Base-by-base conservation (phyloP, 2,329 filamentous ascomycete species). In the Apiospora phragmitis region DNA sequence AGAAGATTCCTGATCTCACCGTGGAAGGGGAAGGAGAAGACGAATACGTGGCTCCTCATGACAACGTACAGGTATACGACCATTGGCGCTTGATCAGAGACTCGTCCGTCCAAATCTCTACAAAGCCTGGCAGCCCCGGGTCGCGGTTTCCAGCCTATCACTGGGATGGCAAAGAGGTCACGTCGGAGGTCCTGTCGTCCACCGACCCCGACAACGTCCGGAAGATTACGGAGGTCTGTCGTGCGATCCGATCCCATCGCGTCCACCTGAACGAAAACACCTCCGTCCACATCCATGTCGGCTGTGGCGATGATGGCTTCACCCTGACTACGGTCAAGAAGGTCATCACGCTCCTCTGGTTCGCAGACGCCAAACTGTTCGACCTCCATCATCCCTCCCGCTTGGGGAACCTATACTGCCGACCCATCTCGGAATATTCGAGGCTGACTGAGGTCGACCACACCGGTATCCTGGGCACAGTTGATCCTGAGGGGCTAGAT, bases 321-420 rank as follows among this genome's bases (percentile, higher is more conserved):
- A 77, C 74, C 26, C 72, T 78, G 2, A 26, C 73, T 12, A 77
- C 74, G 0, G 42, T 78, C 47, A 78, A 78, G 72, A 77, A 75
- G 66, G 72, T 76, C 16, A 65, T 68, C 2, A 72, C 72, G 0
- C 42, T 79, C 4, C 72, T 75, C 29, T 77, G 73, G 68, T 55
- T 77, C 1, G 71, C 72, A 1, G 77, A 78, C 26, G 51, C 67
- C 3, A 51, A 65, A 7, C 26, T 79, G 24, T 18, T 78, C 26
- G 38, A 59, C 14, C 62, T 79, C 1, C 76, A 78, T 8, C 77
- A 79, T 55, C 77, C 77, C 14, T 72, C 69, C 12, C 76, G 75
- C 14, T 49, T 35, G 1, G n/a, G 68, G 0, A 75, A 70, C 32
- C 11, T 12, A 0, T 59, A 71, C 65, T 75, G 75, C 51, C 32